A percentile compares a stretch with the other conserved stretches of the same genome.
These are phyloP conservation scores for Vaccinium myrtillus DNA, from an alignment of 148 eudicot genomes.

Conservation along the genomic window DNA sequence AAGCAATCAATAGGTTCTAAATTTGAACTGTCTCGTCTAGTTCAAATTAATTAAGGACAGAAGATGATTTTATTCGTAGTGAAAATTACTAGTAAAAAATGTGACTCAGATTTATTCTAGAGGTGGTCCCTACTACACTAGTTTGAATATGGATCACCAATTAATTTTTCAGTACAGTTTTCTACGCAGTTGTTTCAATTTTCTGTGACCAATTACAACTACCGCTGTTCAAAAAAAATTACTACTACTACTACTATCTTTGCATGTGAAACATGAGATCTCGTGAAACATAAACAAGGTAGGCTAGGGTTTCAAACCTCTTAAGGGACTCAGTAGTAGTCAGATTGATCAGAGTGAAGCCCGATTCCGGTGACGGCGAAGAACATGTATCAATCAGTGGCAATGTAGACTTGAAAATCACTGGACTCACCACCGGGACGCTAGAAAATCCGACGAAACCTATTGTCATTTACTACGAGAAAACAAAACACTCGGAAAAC, in stretches of 20 bases:
- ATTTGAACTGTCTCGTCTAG: too few relatives aligned
- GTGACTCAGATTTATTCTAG: not conserved
- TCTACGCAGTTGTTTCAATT: not conserved
- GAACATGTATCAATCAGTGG: conserved; percentile 23
- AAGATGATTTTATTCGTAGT: not conserved
- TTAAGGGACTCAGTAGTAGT: conserved; percentile 28
- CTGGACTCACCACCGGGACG: conserved; percentile 23
- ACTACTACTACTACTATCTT: not conserved
- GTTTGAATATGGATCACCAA: not conserved
- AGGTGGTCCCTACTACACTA: not conserved
- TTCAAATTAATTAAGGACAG: too few relatives aligned
- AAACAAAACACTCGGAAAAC: not conserved
- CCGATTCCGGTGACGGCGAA: conserved; percentile 38
- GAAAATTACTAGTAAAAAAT: not conserved
- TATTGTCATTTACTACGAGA: conserved; percentile 72
- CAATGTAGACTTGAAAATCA: conserved; percentile 27
- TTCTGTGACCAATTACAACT: not conserved
- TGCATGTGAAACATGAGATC: not conserved
- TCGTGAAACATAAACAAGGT: not conserved
- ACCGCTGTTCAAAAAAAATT: too few relatives aligned
- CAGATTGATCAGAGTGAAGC: conserved; percentile 9
- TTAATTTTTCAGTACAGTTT: not conserved
- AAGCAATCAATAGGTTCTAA: too few relatives aligned
- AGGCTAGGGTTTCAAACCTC: conserved; percentile 19
- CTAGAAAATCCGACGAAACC: conserved; percentile 36